Percentiles rank a stretch among this genome's conserved stretches.
Conservation (phyloP, 2,329 filamentous ascomycete genomes). For the Fusarium sp. region DNA sequence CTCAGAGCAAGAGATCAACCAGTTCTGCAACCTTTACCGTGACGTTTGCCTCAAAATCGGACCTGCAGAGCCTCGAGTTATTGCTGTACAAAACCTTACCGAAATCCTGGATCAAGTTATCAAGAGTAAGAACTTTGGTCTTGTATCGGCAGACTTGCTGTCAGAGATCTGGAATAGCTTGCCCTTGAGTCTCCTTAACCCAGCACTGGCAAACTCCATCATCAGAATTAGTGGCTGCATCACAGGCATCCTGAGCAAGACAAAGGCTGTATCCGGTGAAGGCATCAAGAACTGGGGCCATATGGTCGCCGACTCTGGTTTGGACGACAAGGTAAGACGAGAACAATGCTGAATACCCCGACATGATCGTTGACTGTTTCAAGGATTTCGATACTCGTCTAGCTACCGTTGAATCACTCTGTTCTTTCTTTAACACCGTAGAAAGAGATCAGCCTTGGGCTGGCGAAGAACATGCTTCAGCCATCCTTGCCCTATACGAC, state of each 20-base stretch:
- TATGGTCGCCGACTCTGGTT: constrained; percentile 62
- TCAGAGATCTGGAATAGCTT: constrained; percentile 56
- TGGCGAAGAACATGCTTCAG: constrained; percentile 60
- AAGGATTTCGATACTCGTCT: constrained; percentile 74
- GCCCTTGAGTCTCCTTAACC: constrained; percentile 56
- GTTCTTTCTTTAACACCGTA: constrained; percentile 58
- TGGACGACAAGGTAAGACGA: constrained; percentile 59
- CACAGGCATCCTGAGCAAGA: constrained; percentile 51
- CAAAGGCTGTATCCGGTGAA: constrained; percentile 14
- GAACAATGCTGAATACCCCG: not conserved
- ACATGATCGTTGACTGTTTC: constrained; percentile 15
- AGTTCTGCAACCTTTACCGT: constrained; percentile 58
- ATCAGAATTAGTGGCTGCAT: constrained; percentile 61
- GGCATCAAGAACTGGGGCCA: constrained; percentile 58
- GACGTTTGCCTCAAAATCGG: constrained; percentile 54
- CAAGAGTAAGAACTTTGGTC: constrained; percentile 33
- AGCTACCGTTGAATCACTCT: constrained; percentile 68
- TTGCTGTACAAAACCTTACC: constrained; percentile 62
- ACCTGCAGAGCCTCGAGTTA: constrained; percentile 59
- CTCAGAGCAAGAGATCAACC: constrained; percentile 43
- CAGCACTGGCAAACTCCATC: constrained; percentile 62
- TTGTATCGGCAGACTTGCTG: constrained; percentile 52
- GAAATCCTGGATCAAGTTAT: constrained; percentile 58
- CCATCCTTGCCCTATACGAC: constrained; percentile 77
- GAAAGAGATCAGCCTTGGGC: constrained; percentile 33